phyloP scores from a whole-genome alignment of 2,329 filamentous ascomycete genomes.

The Phaeoacremonium minimum region DNA sequence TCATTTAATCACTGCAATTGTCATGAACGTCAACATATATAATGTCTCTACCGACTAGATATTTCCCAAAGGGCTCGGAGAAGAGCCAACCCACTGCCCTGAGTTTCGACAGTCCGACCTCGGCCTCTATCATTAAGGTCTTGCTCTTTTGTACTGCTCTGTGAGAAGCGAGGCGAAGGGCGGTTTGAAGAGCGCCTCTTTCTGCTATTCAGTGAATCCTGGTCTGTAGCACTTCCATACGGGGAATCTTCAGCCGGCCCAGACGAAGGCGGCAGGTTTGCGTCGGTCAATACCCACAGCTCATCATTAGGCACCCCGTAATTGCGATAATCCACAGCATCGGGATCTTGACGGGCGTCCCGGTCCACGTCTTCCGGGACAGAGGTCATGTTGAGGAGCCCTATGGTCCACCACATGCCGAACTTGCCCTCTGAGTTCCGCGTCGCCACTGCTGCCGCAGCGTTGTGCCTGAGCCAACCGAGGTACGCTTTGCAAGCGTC shows the following conservation, averaged over 20 bases:
- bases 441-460: constrained; percentile 7
- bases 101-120: constrained; percentile 10
- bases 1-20: too few relatives aligned
- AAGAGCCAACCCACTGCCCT: constrained; percentile 9
- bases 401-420: constrained; percentile 15
- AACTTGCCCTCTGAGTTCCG: constrained; percentile 4
- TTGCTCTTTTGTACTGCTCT: background rate
- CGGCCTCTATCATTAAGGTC: constrained; percentile 11
- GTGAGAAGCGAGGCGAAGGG: too few relatives aligned
- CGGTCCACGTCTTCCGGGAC: constrained; percentile 7
- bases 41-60: constrained; percentile 2
- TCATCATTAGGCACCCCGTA: constrained; percentile 9
- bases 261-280: too few relatives aligned
- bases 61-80: constrained; percentile 9
- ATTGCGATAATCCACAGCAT: constrained; percentile 11
- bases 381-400: constrained; percentile 5
- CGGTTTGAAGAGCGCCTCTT: too few relatives aligned
- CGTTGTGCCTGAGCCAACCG: constrained; percentile 10
- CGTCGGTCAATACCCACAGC: constrained; percentile 3
- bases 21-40: too few relatives aligned
- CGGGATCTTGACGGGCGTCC: constrained; percentile 3
- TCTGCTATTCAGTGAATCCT: too few relatives aligned
- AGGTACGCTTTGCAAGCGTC: constrained; percentile 4
- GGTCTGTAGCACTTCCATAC: too few relatives aligned
- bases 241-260: too few relatives aligned